A percentile compares a stretch with the other conserved stretches of the same genome.
Evolutionary conservation across 352 stramenopile species (phyloP).

Genomic region (Phytophthora lateralis): DNA sequence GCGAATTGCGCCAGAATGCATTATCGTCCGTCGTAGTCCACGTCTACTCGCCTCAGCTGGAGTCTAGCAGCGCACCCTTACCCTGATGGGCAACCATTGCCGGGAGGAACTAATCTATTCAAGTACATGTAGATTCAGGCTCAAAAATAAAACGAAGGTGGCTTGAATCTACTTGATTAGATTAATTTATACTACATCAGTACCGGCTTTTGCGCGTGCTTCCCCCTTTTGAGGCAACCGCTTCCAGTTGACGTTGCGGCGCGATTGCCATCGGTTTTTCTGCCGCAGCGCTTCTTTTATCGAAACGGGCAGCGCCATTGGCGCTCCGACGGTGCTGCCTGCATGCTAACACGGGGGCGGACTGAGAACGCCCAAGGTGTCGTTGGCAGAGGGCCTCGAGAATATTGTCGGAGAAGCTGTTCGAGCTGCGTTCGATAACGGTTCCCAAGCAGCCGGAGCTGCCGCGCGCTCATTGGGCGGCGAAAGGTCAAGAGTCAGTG

Average conservation of each 20-base stretch:
- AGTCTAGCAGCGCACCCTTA: too few relatives aligned
- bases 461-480: slow-evolving; percentile 5
- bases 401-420: too few relatives aligned
- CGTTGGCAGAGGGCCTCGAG: not conserved
- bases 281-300: slow-evolving; percentile 17
- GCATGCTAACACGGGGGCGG: too few relatives aligned
- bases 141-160: not conserved
- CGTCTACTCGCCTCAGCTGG: slow-evolving; percentile 15
- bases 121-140: too few relatives aligned
- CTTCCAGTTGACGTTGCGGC: slow-evolving; percentile 3
- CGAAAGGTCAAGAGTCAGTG: slow-evolving; percentile 20
- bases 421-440: too few relatives aligned
- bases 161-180: too few relatives aligned
- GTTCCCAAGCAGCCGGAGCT: not conserved
- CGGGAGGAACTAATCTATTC: too few relatives aligned
- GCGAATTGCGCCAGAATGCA: slow-evolving; percentile 21
- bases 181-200: too few relatives aligned
- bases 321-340: slow-evolving; percentile 9
- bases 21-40: slow-evolving; percentile 33
- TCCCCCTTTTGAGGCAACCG: slow-evolving; percentile 11
- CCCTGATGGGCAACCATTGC: too few relatives aligned
- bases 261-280: slow-evolving; percentile 13
- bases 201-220: too few relatives aligned
- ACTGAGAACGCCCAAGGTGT: not conserved
- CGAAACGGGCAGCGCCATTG: slow-evolving; percentile 21